Conservation (phyloP, 345 rosid genomes). For the Hirschfeldia incana region DNA sequence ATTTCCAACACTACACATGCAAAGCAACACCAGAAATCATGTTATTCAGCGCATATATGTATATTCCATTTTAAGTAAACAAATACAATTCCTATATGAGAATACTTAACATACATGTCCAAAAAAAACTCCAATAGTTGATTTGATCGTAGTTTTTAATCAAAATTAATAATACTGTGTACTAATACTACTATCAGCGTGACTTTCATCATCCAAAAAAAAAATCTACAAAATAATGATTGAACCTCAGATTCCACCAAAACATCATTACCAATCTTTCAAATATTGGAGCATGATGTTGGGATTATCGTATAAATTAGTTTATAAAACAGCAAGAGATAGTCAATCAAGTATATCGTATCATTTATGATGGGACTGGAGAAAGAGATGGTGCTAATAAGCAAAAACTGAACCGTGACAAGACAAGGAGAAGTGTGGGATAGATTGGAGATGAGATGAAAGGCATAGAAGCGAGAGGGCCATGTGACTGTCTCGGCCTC, state of each 20-base stretch:
- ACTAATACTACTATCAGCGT: too few relatives aligned
- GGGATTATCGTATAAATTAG: constrained; percentile 12
- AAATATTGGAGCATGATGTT: constrained; percentile 1
- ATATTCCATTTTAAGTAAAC: neutral
- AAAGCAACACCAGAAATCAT: constrained; percentile 1
- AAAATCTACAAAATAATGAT: neutral
- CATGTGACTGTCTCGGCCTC: constrained; percentile 41
- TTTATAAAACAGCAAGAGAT: constrained; percentile 10
- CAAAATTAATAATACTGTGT: neutral
- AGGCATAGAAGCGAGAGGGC: constrained; percentile 35
- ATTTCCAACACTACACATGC: constrained; percentile 4
- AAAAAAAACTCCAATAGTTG: neutral
- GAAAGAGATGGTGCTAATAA: constrained; percentile 33
- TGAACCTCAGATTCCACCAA: constrained; percentile 23
- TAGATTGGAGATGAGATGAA: constrained; percentile 22
- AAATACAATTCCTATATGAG: neutral
- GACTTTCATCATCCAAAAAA: too few relatives aligned
- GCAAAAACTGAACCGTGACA: constrained; percentile 27
- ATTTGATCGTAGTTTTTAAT: neutral
- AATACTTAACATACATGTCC: neutral
- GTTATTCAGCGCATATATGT: neutral
- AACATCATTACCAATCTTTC: neutral
- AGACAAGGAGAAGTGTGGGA: constrained; percentile 35
- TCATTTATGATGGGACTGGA: constrained; percentile 29
- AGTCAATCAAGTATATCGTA: constrained; percentile 28